Conservation (phyloP, 148 eudicot species). For the Cornus florida region DNA sequence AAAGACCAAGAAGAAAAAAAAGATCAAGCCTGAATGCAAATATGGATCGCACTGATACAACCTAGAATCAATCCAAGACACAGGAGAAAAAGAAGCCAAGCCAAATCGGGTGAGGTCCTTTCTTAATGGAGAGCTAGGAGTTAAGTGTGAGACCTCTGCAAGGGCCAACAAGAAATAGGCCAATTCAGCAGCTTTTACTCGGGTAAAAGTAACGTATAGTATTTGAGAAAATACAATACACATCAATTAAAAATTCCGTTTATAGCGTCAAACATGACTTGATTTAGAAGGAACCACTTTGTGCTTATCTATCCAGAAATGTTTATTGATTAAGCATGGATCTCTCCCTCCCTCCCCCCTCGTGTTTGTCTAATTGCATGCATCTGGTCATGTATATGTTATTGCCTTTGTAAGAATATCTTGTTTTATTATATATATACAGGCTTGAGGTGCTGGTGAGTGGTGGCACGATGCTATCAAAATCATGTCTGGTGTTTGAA, state of each 20-base stretch:
- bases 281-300: not conserved
- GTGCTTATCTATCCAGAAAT: not conserved
- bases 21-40: conserved; percentile 13
- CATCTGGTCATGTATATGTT: too few relatives aligned
- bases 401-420: too few relatives aligned
- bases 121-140: conserved; percentile 53
- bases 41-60: conserved; percentile 23
- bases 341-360: too few relatives aligned
- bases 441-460: conserved; percentile 36
- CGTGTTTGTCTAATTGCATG: too few relatives aligned
- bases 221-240: too few relatives aligned
- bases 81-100: conserved; percentile 47
- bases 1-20: conserved; percentile 42
- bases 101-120: conserved; percentile 54
- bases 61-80: conserved; percentile 29
- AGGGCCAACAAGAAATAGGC: not conserved
- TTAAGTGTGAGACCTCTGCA: conserved; percentile 1
- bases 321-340: not conserved
- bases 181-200: not conserved
- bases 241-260: too few relatives aligned
- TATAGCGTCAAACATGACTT: not conserved
- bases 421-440: too few relatives aligned
- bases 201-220: too few relatives aligned
- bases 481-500: conserved; percentile 74
- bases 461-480: conserved; percentile 55